phyloP scores from a whole-genome alignment of 2,329 filamentous ascomycete genomes.

The Metarhizium album region DNA sequence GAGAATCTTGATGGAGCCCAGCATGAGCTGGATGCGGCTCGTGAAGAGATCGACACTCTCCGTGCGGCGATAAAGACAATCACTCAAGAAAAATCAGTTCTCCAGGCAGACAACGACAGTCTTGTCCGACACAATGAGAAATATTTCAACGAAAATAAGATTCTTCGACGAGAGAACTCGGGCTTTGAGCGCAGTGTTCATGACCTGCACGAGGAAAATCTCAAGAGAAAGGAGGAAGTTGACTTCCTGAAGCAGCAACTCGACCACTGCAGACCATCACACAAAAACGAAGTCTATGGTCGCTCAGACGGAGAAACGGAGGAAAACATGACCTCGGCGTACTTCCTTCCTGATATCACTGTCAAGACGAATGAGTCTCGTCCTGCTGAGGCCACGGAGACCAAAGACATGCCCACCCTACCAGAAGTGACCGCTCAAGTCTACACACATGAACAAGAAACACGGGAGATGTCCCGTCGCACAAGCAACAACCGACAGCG shows the following conservation, averaged over 20 bases:
- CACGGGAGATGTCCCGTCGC: constrained; percentile 17
- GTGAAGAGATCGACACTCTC: constrained; percentile 28
- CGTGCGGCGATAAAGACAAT: constrained; percentile 28
- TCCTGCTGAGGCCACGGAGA: constrained; percentile 20
- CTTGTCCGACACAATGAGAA: constrained; percentile 44
- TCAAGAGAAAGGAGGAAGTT: constrained; percentile 37
- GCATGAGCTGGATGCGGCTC: constrained; percentile 30
- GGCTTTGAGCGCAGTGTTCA: constrained; percentile 35
- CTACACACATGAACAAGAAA: constrained; percentile 19
- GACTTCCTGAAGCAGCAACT: constrained; percentile 34
- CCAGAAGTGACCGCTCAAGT: constrained; percentile 24
- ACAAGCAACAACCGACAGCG: constrained; percentile 18
- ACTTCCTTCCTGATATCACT: constrained; percentile 49
- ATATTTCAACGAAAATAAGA: constrained; percentile 43
- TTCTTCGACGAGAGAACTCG: constrained; percentile 35
- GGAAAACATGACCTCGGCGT: constrained; percentile 48
- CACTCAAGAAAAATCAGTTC: constrained; percentile 31
- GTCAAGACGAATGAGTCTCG: constrained; percentile 31
- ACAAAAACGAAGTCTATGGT: constrained; percentile 25
- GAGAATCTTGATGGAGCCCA: constrained; percentile 29
- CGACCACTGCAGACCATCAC: constrained; percentile 28
- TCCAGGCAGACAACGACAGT: constrained; percentile 40
- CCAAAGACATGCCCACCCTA: constrained; percentile 17
- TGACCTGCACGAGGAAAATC: constrained; percentile 34
- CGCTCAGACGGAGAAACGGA: constrained; percentile 27